A percentile compares a stretch with the other conserved stretches of the same genome.
Conservation (phyloP, 805 yeast species). For the Lachancea nothofagi region DNA sequence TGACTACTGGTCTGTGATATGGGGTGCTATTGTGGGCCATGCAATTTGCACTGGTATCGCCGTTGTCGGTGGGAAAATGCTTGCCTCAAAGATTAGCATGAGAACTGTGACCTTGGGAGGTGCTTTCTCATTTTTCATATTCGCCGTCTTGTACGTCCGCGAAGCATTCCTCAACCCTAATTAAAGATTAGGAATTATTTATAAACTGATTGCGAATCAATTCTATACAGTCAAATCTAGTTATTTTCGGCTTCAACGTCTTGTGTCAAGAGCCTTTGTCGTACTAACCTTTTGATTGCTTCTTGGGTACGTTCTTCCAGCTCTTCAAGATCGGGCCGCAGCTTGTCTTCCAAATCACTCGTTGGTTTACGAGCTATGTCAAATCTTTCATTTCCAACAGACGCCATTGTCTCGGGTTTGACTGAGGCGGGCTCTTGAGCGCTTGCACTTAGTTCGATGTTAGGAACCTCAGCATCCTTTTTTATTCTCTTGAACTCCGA, state of each 20-base stretch:
- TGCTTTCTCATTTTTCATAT: constrained; percentile 76
- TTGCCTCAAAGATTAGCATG: constrained; percentile 87
- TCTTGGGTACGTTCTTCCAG: constrained; percentile 40
- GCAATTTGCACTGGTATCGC: constrained; percentile 82
- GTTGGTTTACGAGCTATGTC: constrained; percentile 1
- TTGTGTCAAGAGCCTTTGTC: constrained; percentile 29
- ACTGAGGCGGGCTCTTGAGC: constrained; percentile 4
- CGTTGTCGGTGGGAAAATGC: constrained; percentile 85
- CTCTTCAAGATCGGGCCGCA: constrained; percentile 35
- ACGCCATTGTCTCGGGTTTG: constrained; percentile 10
- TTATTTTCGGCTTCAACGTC: constrained; percentile 6
- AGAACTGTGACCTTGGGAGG: constrained; percentile 91
- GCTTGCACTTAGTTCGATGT: not conserved
- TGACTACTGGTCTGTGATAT: constrained; percentile 80
- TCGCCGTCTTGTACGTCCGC: constrained; percentile 72
- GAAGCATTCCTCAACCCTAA: constrained; percentile 43
- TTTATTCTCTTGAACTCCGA: not conserved
- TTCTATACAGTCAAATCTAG: not conserved
- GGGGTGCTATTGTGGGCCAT: constrained; percentile 90
- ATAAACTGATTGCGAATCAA: not conserved
- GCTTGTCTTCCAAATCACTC: constrained; percentile 33
- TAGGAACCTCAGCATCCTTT: not conserved
- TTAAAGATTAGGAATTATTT: not conserved
- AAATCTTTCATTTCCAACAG: constrained; percentile 1
- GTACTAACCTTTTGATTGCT: constrained; percentile 36